phyloP scores from a whole-genome alignment of 2,329 filamentous ascomycete genomes.

The Pyrenochaeta sp. region DNA sequence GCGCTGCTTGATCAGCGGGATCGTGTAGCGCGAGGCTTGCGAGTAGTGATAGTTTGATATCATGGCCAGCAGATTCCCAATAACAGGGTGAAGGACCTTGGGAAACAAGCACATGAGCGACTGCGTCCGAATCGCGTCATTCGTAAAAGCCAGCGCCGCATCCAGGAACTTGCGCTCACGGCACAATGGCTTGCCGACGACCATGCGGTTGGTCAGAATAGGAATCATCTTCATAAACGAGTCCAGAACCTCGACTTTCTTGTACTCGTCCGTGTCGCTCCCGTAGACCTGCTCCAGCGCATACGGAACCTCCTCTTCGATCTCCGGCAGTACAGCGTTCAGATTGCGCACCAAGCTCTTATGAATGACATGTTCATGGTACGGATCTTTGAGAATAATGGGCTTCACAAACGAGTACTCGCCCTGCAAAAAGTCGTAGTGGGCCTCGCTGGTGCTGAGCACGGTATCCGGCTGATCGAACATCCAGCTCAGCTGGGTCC shows the following conservation, averaged over 20 bases:
- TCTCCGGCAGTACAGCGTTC: conserved; percentile 45
- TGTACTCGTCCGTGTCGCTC: conserved; percentile 47
- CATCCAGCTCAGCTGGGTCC: conserved; percentile 49
- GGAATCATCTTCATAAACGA: conserved; percentile 51
- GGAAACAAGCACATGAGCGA: conserved; percentile 57
- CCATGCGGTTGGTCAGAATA: conserved; percentile 53
- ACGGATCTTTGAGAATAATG: conserved; percentile 45
- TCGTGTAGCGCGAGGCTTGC: conserved; percentile 50
- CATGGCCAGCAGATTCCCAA: conserved; percentile 56
- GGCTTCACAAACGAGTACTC: conserved; percentile 49
- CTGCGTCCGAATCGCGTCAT: conserved; percentile 52
- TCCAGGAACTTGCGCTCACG: conserved; percentile 57
- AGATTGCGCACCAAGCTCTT: conserved; percentile 51
- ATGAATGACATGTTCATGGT: conserved; percentile 53
- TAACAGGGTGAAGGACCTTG: conserved; percentile 57
- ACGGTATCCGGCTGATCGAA: conserved; percentile 52
- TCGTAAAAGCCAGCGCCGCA: conserved; percentile 59
- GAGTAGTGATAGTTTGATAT: conserved; percentile 59
- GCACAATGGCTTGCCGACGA: conserved; percentile 55
- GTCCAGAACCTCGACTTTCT: conserved; percentile 44
- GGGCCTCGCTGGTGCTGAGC: conserved; percentile 45
- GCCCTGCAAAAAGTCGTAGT: conserved; percentile 49
- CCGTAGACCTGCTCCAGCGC: conserved; percentile 48
- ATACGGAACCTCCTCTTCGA: conserved; percentile 48
- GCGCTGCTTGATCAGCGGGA: conserved; percentile 60